A percentile compares a stretch with the other conserved stretches of the same genome.
Evolutionary conservation across 768 basidiomycete species (phyloP).

Genomic region (Boletus rufocinnamomeus): DNA sequence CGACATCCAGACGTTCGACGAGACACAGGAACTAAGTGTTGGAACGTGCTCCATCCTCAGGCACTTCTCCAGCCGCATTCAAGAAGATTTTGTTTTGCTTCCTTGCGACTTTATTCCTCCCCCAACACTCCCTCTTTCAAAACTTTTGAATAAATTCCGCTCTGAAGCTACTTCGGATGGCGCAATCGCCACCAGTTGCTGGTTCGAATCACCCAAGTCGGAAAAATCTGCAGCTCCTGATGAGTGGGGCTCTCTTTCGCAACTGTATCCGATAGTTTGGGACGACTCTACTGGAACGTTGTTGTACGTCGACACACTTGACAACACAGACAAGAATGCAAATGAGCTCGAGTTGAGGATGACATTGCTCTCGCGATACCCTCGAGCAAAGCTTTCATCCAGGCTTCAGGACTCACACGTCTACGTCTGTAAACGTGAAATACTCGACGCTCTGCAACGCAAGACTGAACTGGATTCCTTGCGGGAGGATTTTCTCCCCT

Average conservation of each 20-base stretch:
- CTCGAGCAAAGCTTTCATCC: constrained; percentile 66
- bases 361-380: constrained; percentile 77
- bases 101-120: constrained; percentile 92
- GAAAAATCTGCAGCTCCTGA: constrained; percentile 61
- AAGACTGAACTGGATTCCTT: constrained; percentile 79
- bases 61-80: constrained; percentile 74
- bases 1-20: constrained; percentile 80
- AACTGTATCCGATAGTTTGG: constrained; percentile 61
- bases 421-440: constrained; percentile 77
- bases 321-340: constrained; percentile 63
- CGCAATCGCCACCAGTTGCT: constrained; percentile 65
- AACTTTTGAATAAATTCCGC: constrained; percentile 81
- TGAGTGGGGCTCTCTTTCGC: constrained; percentile 60
- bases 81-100: constrained; percentile 84
- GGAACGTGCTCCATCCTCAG: constrained; percentile 78
- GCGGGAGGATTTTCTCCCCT: constrained; percentile 88
- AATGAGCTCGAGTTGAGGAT: constrained; percentile 77
- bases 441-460: constrained; percentile 70
- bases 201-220: constrained; percentile 51
- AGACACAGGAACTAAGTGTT: constrained; percentile 60
- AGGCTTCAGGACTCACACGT: constrained; percentile 85
- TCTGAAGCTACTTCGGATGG: constrained; percentile 65
- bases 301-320: constrained; percentile 70
- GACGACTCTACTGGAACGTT: constrained; percentile 66
- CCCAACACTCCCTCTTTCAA: constrained; percentile 63